These are phyloP conservation scores for Annulohypoxylon bovei DNA, from an alignment of 495 filamentous ascomycete species.

Conservation along the genomic window DNA sequence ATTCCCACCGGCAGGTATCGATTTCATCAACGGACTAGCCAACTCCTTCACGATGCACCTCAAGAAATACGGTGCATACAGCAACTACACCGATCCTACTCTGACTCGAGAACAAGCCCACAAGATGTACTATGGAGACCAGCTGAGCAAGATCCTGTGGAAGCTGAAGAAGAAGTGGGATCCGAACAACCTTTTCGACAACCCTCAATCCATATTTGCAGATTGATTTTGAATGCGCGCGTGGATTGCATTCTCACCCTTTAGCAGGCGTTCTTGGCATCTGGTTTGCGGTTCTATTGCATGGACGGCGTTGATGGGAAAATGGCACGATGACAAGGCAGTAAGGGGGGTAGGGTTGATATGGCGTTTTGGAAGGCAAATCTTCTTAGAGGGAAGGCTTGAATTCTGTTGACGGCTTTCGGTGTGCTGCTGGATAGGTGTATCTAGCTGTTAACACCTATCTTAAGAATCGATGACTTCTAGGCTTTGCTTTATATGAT, in stretches of 20 bases:
- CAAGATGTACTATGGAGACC: constrained; percentile 58
- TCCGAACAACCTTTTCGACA: constrained; percentile 60
- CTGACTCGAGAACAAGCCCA: constrained; percentile 55
- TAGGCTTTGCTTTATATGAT: not conserved
- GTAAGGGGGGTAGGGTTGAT: not conserved
- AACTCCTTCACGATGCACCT: constrained; percentile 47
- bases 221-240: not conserved
- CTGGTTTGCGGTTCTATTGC: not conserved
- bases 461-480: not conserved
- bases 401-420: not conserved
- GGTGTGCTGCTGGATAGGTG: not conserved
- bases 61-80: constrained; percentile 57
- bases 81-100: constrained; percentile 70
- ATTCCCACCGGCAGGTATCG: constrained; percentile 49
- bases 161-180: constrained; percentile 59
- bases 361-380: not conserved
- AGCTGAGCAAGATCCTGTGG: constrained; percentile 50
- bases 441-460: not conserved
- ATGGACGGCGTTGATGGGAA: not conserved
- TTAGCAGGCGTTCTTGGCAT: no score
- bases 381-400: not conserved
- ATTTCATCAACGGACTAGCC: constrained; percentile 55
- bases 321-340: not conserved
- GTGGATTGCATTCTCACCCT: not conserved
- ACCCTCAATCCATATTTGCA: constrained; percentile 60